Evolutionary conservation across 1,284 basidiomycete genomes (phyloP), one percentile per base, ranked within the genome.

Genomic region (Naganishia cerealis): DNA sequence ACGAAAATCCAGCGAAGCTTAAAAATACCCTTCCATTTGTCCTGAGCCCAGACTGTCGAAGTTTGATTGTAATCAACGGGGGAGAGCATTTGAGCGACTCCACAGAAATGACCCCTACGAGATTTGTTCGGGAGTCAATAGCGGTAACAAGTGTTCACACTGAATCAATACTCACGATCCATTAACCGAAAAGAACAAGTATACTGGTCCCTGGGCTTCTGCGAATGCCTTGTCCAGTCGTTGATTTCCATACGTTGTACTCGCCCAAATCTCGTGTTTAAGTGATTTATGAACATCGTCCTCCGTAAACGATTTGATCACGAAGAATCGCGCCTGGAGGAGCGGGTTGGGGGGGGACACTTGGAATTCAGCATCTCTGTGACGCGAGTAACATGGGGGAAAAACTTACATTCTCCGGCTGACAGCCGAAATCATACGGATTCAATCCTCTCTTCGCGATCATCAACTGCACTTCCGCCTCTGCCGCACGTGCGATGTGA

Each of bases 21-120:
- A 84, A 95, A 94, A 63, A 94, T 91, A 26, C 94, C 94, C 81
- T 97, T 96, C 94, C 94, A 97, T 79, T 97, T 97, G 81, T 96
- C 92, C 46, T 93, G 94, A 0, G 93, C 92, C 94, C 94, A 97
- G 10, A 97, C 94, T 2, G 89, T 95, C 71, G 78, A 80, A 4
- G 79, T 79, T 68, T 79, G 76, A 21, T 76, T 78, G 70, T 83
- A 82, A 72, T 84, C 83, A 40, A 84, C 81, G 57, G 90, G 88
- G 10, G 91, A 93, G 74, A 92, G 80, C 94, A 96, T 96, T 81
- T 95, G 91, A 0, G 94, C 94, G 85, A 97, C 92, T 46, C 94
- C 94, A 75, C 94, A 96, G 81, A 97, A 97, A 78, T 96, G 94
- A 0, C 94, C 91, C 73, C 90, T 92, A 57, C 29, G 38, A 33